Conservation (phyloP, 192 early-diverging fungal species). For the Radiomyces spectabilis region DNA sequence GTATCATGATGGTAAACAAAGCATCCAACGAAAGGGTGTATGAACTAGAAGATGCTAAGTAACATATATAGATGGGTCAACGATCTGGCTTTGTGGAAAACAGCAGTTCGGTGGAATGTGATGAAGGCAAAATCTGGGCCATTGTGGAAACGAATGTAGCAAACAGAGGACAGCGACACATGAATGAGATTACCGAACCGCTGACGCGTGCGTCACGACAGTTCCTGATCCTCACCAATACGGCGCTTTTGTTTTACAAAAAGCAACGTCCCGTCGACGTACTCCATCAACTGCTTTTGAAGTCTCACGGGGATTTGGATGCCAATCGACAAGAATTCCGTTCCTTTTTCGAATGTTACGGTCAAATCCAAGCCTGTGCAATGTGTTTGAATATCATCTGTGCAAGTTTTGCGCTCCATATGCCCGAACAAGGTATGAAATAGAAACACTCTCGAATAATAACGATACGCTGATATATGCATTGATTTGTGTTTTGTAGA, state of each 20-base stretch:
- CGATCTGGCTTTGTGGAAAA: not conserved
- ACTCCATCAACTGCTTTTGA: constrained; percentile 50
- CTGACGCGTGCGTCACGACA: constrained; percentile 46
- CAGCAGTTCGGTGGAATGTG: too few species aligned
- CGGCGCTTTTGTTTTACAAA: constrained; percentile 51
- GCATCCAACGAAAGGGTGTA: too few species aligned
- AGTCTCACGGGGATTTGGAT: constrained; percentile 17
- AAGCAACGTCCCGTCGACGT: constrained; percentile 79
- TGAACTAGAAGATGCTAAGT: too few species aligned
- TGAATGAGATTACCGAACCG: constrained; percentile 65
- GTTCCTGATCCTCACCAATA: constrained; percentile 70
- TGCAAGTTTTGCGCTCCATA: not conserved
- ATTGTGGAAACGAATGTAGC: constrained; percentile 48
- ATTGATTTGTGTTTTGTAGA: not conserved
- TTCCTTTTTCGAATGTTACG: constrained; percentile 47
- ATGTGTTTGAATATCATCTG: constrained; percentile 75
- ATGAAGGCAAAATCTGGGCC: constrained; percentile 77
- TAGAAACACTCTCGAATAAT: too few species aligned
- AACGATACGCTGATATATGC: too few species aligned
- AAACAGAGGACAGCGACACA: not conserved
- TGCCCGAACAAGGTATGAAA: not conserved
- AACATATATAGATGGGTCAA: too few species aligned
- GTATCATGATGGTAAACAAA: too few species aligned
- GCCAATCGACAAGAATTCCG: not conserved
- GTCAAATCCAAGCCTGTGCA: constrained; percentile 66